Conservation (phyloP, 139 green algal genomes). For the Bryopsis sp. region DNA sequence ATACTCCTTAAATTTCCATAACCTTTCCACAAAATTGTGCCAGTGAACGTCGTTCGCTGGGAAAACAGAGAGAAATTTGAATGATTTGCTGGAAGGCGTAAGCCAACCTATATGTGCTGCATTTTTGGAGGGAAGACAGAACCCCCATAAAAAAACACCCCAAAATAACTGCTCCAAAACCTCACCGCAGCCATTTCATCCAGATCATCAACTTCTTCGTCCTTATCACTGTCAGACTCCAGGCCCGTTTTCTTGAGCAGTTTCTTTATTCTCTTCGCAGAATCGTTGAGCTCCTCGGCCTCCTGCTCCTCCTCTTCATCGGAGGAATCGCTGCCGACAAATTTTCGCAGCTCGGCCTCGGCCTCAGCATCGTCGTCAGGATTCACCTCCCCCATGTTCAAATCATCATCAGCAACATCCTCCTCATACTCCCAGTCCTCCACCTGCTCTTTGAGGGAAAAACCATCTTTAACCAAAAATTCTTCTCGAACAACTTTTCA, state of each 20-base stretch:
- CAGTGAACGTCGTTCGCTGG: not conserved
- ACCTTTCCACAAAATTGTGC: too few species aligned
- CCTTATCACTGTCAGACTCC: not conserved
- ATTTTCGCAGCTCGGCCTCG: constrained; percentile 9
- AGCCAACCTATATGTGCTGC: too few species aligned
- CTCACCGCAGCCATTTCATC: not conserved
- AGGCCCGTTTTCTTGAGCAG: not conserved
- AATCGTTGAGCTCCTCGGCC: constrained; percentile 10
- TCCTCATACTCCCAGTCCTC: constrained; percentile 15
- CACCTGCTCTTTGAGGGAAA: too few species aligned
- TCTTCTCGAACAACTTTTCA: too few species aligned
- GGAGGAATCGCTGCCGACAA: constrained; percentile 7
- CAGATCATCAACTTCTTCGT: not conserved
- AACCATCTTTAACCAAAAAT: too few species aligned
- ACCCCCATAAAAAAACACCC: too few species aligned
- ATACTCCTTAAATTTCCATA: too few species aligned
- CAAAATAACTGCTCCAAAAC: too few species aligned
- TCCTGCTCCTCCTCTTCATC: too few species aligned
- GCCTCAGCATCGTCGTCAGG: not conserved
- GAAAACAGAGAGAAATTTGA: not conserved
- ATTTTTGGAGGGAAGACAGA: too few species aligned
- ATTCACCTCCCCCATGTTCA: constrained; percentile 5
- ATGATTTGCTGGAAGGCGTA: not conserved
- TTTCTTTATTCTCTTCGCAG: constrained; percentile 11
- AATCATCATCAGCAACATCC: constrained; percentile 2